Conservation (phyloP, 164 flowering plant species). For the Magnolia kwangsiensis region DNA sequence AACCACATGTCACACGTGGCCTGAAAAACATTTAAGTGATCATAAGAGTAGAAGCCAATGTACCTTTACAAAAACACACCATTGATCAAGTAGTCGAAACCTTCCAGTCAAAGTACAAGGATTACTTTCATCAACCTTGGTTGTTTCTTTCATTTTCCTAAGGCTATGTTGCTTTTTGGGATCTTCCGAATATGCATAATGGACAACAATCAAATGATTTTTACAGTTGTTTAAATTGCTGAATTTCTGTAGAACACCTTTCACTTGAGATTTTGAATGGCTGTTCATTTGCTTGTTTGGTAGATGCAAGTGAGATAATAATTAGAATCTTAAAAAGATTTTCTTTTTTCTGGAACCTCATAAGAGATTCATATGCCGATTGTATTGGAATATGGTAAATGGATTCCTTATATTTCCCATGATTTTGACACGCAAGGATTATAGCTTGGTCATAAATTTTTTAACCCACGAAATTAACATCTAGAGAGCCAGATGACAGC, state of each 20-base stretch:
- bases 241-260: background rate
- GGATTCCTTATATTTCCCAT: too few relatives aligned
- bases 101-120: constrained; percentile 50
- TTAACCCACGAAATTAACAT: too few relatives aligned
- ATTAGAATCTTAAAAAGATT: background rate
- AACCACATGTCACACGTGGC: background rate
- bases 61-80: constrained; percentile 98
- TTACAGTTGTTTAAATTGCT: background rate
- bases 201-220: background rate
- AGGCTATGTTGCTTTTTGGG: too few relatives aligned
- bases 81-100: constrained; percentile 79
- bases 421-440: too few relatives aligned
- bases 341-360: background rate
- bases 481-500: too few relatives aligned
- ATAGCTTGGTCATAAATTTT: too few relatives aligned
- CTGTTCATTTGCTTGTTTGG: background rate
- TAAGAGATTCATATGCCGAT: background rate
- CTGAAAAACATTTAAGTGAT: background rate
- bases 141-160: too few relatives aligned
- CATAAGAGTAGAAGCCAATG: background rate
- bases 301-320: background rate
- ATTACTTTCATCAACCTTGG: too few relatives aligned
- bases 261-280: background rate
- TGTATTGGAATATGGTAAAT: background rate
- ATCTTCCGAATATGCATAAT: too few relatives aligned